Evolutionary conservation across 306 rosid species (phyloP), one percentile per base, ranked within the genome.

Genomic region (Glycine latifolia): DNA sequence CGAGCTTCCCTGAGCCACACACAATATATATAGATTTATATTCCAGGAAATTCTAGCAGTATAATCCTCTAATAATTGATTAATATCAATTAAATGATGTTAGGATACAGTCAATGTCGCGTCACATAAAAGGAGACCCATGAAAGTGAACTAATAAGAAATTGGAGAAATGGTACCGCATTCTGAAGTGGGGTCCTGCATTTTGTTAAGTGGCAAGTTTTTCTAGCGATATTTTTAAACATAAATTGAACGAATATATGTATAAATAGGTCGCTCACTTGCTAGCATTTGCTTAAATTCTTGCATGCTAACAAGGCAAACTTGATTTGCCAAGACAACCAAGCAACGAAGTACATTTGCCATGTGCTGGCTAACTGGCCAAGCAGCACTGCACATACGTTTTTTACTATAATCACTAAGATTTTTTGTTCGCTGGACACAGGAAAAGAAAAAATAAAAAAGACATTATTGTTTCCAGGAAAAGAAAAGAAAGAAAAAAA

Each of bases 111-210:
- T 80, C 67, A 78, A 3, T 43, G 33, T 71, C 70, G 53, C 67
- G 65, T 85, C 87, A 87, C 80, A 11, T 33, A 76, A 72, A 68
- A 43, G 83, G 37, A 78, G 72, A 72, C 62, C 43, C 67, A 20
- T 60, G 68, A 65, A 63, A 74, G 67, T 50, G 74, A 65, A 37
- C 33, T 73, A 63, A 20, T 43, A 43, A 37, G 31, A 41, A 52
- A 49, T 56, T 33, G 7, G 20, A 56, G 5, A 54, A 55, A 13
- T 44, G 54, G 8, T 15, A 10, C 26, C 37, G 2, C 37, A 48
- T 9, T 17, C 13, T 49, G 67, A 60, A 69, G 71, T 82, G 71
- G 60, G 69, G 43, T 61, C 43, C 43, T 61, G 41, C 41, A 3
- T 37, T 13, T 3, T 12, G 2, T 39, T 65, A 14, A 14, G 13